Percentiles rank a stretch among this genome's conserved stretches.
These are phyloP conservation scores for Hanseniaspora uvarum DNA, from an alignment of 1,139 yeast species.

Conservation along the genomic window DNA sequence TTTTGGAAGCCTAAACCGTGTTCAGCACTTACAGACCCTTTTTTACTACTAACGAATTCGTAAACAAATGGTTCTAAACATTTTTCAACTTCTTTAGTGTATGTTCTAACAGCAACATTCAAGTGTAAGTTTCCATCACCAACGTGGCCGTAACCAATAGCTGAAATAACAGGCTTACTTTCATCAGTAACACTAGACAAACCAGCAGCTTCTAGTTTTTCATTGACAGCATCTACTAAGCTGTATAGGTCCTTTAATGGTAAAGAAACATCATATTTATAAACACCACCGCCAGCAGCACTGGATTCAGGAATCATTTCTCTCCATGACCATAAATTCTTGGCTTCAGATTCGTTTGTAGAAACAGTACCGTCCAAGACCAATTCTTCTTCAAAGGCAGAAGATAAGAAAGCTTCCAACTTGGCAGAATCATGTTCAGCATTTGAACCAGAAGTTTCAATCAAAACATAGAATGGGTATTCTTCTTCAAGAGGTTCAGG, in stretches of 20 bases:
- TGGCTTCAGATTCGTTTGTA: slow-evolving; percentile 81
- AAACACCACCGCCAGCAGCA: slow-evolving; percentile 81
- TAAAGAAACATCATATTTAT: slow-evolving; percentile 88
- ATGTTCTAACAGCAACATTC: slow-evolving; percentile 80
- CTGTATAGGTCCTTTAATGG: slow-evolving; percentile 73
- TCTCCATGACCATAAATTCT: slow-evolving; percentile 87
- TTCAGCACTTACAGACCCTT: slow-evolving; percentile 91
- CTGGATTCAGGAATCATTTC: slow-evolving; percentile 87
- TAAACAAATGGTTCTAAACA: slow-evolving; percentile 85
- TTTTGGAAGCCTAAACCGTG: slow-evolving; percentile 96
- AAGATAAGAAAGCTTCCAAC: slow-evolving; percentile 69
- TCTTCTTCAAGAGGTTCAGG: slow-evolving; percentile 71
- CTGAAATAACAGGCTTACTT: slow-evolving; percentile 60
- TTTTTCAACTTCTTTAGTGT: slow-evolving; percentile 63
- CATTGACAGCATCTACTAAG: slow-evolving; percentile 63
- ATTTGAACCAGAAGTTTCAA: slow-evolving; percentile 90
- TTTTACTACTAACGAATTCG: slow-evolving; percentile 67
- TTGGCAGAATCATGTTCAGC: slow-evolving; percentile 75
- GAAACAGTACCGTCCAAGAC: slow-evolving; percentile 91
- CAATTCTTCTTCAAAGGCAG: slow-evolving; percentile 70
- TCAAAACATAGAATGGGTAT: slow-evolving; percentile 78
- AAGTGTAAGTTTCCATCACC: slow-evolving; percentile 95
- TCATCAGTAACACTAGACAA: slow-evolving; percentile 56
- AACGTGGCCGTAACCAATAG: slow-evolving; percentile 89
- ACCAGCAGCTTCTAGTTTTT: slow-evolving; percentile 45